phyloP scores from a whole-genome alignment of 148 eudicot species.

The Arctostaphylos glauca region DNA sequence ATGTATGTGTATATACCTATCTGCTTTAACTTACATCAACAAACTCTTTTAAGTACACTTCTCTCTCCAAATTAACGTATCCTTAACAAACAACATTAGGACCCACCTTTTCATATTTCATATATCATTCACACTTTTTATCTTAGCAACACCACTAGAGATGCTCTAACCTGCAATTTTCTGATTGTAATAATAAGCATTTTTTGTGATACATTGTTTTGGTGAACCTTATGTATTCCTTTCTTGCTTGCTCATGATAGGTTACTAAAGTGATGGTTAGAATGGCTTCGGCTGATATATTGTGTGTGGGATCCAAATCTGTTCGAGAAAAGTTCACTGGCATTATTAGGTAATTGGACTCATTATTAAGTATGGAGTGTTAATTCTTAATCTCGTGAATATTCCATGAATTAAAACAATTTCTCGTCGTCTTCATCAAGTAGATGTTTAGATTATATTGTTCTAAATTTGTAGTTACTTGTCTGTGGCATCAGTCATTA shows the following conservation, averaged over 20 bases:
- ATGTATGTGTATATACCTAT: no score
- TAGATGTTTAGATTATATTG: not conserved
- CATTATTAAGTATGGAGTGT: not conserved
- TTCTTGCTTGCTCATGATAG: conserved; percentile 33
- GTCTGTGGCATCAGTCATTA: not conserved
- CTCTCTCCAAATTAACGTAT: no score
- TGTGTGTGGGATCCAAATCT: conserved; percentile 86
- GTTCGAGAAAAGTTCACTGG: conserved; percentile 90
- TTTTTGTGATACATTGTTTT: not conserved
- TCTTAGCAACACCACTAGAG: no score
- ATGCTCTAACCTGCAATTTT: no score
- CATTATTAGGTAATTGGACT: conserved; percentile 61
- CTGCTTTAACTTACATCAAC: no score
- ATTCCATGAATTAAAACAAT: not conserved
- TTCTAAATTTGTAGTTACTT: not conserved
- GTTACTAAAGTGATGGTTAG: conserved; percentile 87
- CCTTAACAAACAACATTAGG: no score
- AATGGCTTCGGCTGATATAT: conserved; percentile 85
- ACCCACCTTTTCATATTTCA: no score
- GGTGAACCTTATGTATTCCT: conserved; percentile 10
- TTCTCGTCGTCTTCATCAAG: not conserved
- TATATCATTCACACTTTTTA: no score
- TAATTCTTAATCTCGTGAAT: not conserved
- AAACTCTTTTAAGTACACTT: no score
- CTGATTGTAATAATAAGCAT: no score